Evolutionary conservation across 2,329 filamentous ascomycete species (phyloP), one percentile per base, ranked within the genome.

Genomic region (Davidsoniella virescens): DNA sequence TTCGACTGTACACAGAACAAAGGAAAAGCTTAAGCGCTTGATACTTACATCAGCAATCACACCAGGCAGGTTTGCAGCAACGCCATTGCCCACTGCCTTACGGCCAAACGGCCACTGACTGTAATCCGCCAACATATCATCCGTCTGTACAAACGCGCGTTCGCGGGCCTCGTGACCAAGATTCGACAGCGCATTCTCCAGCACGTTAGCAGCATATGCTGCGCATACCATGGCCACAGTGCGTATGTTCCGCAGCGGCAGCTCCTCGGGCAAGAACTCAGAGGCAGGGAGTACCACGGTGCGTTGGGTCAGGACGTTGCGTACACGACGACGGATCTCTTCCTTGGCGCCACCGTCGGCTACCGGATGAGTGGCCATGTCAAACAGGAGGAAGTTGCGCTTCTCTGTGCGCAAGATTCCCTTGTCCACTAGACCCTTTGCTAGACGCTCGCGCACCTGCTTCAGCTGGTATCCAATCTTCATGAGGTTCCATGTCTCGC

Each of bases 381-480:
- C 92, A 72, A 98, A 98, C 56, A 98, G 84, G 56, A 98, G 77
- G 71, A 98, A 98, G 72, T 98, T 98, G 68, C 87, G 87, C 73
- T 98, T 98, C 68, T 98, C 92, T 54, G 92, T 98, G 59, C 92
- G 86, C 52, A 98, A 78, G 63, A 98, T 94, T 61, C 92, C 92
- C 71, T 98, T 98, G 71, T 98, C 92, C 56, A 98, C 92, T 43
- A 98, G 78, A 33, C 92, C 92, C 69, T 98, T 98, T 61, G 88
- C 90, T 52, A 98, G 76, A 52, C 92, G 85, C 71, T 98, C 92
- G 63, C 92, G 87, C 53, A 98, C 92, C 74, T 98, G 92, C 71
- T 98, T 98, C 59, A 98, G 76, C 71, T 98, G 92, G 68, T 98
- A 98, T 64, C 92, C 92, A 60, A 98, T 98, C 73, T 98, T 98